phyloP scores from a whole-genome alignment of 75 land plant species.

The Sequoia sempervirens region DNA sequence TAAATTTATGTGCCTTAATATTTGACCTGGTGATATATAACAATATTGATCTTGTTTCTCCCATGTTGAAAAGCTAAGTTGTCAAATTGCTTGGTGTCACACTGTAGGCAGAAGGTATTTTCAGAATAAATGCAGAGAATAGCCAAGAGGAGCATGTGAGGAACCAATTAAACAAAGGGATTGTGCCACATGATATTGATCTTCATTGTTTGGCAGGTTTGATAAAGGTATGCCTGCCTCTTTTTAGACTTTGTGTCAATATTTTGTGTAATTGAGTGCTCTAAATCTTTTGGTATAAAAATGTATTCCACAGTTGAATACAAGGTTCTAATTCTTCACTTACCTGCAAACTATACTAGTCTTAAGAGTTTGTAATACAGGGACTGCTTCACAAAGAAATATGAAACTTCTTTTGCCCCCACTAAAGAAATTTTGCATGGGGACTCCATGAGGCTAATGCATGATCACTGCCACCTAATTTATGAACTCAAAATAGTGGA shows the following conservation, averaged over 20 bases:
- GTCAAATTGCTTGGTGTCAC: not conserved
- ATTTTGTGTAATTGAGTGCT: not conserved
- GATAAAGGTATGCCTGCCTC: constrained; percentile 41
- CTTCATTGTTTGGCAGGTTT: constrained; percentile 55
- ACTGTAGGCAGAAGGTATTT: constrained; percentile 59
- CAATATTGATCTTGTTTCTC: not conserved
- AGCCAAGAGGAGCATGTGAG: constrained; percentile 52
- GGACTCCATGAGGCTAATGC: not conserved
- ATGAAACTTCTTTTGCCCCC: not conserved
- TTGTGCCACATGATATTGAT: constrained; percentile 54
- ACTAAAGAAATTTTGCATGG: not conserved
- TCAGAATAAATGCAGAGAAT: constrained; percentile 66
- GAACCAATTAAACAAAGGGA: constrained; percentile 49
- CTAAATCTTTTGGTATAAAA: not conserved
- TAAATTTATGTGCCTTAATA: not conserved
- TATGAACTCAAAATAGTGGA: not conserved
- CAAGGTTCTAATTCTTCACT: not conserved
- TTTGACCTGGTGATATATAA: not conserved
- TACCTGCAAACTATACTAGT: not conserved
- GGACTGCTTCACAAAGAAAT: not conserved
- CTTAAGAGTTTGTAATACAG: not conserved
- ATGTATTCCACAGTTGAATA: not conserved
- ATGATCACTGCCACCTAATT: not conserved
- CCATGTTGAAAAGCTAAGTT: constrained; percentile 1
- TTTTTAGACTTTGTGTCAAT: not conserved